Conservation (phyloP, 1,139 yeast genomes). For the Candida glucosophila region DNA sequence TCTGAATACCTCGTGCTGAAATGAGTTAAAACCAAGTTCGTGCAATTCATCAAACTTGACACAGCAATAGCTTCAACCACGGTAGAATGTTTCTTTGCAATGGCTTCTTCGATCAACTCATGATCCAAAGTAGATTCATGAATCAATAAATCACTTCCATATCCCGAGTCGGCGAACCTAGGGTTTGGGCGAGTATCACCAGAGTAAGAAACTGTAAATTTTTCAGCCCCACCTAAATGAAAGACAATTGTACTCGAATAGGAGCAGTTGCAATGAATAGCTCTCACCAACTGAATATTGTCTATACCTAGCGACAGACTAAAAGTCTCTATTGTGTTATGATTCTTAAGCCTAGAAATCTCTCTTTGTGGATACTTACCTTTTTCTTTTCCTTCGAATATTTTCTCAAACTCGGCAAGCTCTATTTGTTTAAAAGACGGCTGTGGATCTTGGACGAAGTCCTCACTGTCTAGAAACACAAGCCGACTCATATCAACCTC, state of each 20-base stretch:
- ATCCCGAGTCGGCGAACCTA: constrained; percentile 53
- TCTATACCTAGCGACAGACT: constrained; percentile 18
- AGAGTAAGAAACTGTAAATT: constrained; percentile 74
- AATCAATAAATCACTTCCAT: constrained; percentile 63
- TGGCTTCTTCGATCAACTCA: constrained; percentile 72
- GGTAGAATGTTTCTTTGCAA: constrained; percentile 80
- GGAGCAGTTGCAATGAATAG: constrained; percentile 79
- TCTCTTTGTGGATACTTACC: constrained; percentile 12
- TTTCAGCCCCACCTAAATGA: constrained; percentile 14
- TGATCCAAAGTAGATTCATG: constrained; percentile 93
- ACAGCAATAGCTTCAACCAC: constrained; percentile 77
- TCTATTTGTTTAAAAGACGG: constrained; percentile 20
- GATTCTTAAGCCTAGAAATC: constrained; percentile 7
- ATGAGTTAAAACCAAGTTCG: constrained; percentile 72
- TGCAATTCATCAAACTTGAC: constrained; percentile 63
- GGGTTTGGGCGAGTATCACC: constrained; percentile 90
- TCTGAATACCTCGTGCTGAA: constrained; percentile 86
- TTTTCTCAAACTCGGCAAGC: constrained; percentile 25
- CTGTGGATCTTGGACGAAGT: constrained; percentile 28
- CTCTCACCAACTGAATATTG: constrained; percentile 54
- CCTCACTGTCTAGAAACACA: constrained; percentile 60
- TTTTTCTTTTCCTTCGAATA: constrained; percentile 17
- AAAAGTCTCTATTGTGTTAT: constrained; percentile 10
- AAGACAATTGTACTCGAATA: constrained; percentile 63
- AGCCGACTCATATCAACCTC: constrained; percentile 34